Percentiles rank a stretch among this genome's conserved stretches.
Evolutionary conservation across 108 stramenopile genomes (phyloP).

Genomic region (Skeletonema grethae): DNA sequence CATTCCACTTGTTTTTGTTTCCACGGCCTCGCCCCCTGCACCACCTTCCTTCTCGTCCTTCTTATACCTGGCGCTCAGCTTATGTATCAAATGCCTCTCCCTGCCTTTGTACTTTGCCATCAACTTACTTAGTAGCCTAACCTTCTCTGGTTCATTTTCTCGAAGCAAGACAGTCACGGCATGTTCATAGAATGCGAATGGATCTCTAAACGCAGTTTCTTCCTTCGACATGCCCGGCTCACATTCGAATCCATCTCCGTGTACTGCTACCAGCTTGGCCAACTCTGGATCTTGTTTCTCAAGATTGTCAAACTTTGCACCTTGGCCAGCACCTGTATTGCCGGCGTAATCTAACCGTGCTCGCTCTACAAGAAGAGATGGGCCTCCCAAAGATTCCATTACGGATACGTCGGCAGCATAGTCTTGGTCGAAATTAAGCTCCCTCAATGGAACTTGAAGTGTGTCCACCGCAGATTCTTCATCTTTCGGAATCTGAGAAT

Average conservation of each 20-base stretch:
- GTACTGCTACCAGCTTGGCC: conserved; percentile 58
- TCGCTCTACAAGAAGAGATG: conserved; percentile 81
- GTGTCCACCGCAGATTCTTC: conserved; percentile 55
- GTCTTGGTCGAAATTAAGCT: conserved; percentile 82
- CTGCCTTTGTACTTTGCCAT: conserved; percentile 85
- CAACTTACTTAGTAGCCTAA: conserved; percentile 80
- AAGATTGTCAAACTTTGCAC: conserved; percentile 35
- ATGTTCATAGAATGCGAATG: conserved; percentile 74
- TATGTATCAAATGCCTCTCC: conserved; percentile 84
- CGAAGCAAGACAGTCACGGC: conserved; percentile 72
- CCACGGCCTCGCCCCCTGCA: conserved; percentile 26
- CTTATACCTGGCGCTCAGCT: conserved; percentile 78
- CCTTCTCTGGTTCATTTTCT: conserved; percentile 88
- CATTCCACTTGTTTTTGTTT: conserved; percentile 32
- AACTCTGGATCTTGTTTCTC: conserved; percentile 48
- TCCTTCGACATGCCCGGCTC: conserved; percentile 71
- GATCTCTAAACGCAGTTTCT: conserved; percentile 75
- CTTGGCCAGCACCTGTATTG: conserved; percentile 24
- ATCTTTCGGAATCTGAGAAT: conserved; percentile 36
- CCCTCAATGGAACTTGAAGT: conserved; percentile 56
- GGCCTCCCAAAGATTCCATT: conserved; percentile 89
- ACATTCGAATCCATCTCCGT: conserved; percentile 67
- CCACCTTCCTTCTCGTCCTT: conserved; percentile 70
- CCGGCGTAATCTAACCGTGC: conserved; percentile 52
- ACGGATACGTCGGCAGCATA: conserved; percentile 86